Percentiles rank a stretch among this genome's conserved stretches.
phyloP scores from a whole-genome alignment of 2,329 filamentous ascomycete species.

The Fusarium tjaetaba region DNA sequence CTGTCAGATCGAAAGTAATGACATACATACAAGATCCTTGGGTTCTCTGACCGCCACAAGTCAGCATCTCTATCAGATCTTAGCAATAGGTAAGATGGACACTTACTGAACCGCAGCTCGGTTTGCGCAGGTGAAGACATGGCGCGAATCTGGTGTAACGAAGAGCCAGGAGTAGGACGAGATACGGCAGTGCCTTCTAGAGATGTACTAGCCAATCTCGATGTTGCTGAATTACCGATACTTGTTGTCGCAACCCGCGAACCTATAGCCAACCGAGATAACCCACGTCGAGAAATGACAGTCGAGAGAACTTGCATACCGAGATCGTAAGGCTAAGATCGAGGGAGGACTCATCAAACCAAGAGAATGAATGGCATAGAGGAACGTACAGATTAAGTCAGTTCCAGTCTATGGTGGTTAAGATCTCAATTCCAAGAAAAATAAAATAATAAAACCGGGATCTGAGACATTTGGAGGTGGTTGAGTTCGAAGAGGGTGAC shows the following conservation, averaged over 20 bases:
- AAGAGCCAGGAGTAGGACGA: background rate
- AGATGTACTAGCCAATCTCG: background rate
- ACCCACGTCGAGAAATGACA: constrained; percentile 26
- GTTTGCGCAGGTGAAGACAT: constrained; percentile 26
- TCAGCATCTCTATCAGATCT: constrained; percentile 20
- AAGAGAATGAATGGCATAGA: background rate
- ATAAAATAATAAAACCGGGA: background rate
- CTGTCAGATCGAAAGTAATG: background rate
- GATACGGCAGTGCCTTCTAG: background rate
- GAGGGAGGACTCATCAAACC: background rate
- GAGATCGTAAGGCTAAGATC: background rate
- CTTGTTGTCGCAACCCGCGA: constrained; percentile 15
- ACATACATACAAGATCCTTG: constrained; percentile 59
- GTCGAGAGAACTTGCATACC: constrained; percentile 28
- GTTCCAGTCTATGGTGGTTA: background rate
- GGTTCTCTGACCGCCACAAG: constrained; percentile 52
- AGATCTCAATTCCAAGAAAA: background rate
- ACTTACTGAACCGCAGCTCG: constrained; percentile 50
- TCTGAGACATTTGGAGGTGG: constrained; percentile 25
- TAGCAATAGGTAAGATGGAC: background rate
- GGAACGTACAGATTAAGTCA: background rate
- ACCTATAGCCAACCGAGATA: constrained; percentile 24
- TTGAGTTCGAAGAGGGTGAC: constrained; percentile 5
- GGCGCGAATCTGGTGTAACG: constrained; percentile 12
- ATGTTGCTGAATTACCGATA: background rate